Conservation (phyloP, 78 protist genomes). For the Planoprotostelium fungivorum region DNA sequence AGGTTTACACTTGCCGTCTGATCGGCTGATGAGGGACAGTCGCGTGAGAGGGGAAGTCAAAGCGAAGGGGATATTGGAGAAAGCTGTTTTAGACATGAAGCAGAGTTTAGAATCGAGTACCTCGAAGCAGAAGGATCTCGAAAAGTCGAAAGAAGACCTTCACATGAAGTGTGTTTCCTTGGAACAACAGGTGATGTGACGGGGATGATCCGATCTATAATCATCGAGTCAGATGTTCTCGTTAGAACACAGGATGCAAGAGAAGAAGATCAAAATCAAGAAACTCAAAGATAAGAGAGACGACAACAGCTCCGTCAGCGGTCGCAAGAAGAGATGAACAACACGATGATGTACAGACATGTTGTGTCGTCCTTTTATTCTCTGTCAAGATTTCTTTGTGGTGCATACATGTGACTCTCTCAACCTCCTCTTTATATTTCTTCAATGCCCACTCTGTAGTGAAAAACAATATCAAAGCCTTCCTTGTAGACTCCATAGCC, state of each 20-base stretch:
- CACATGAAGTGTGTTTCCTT: neutral
- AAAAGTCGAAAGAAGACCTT: neutral
- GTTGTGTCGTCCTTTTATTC: too few relatives aligned
- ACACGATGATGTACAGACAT: too few relatives aligned
- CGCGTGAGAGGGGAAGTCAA: neutral
- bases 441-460: conserved; percentile 59
- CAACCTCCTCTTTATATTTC: too few relatives aligned
- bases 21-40: neutral
- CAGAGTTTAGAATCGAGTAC: neutral
- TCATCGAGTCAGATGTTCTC: neutral
- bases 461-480: conserved; percentile 64
- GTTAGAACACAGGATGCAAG: neutral
- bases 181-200: neutral
- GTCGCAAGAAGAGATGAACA: too few relatives aligned
- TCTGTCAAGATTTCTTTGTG: too few relatives aligned
- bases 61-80: neutral
- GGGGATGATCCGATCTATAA: neutral
- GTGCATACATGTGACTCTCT: too few relatives aligned
- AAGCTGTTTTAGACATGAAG: neutral
- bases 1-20: neutral
- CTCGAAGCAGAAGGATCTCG: neutral
- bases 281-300: neutral
- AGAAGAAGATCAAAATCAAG: neutral
- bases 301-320: neutral
- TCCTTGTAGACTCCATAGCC: conserved; percentile 74